A percentile compares a stretch with the other conserved stretches of the same genome.
Evolutionary conservation across 768 basidiomycete genomes (phyloP).

Genomic region (Russula virescens): DNA sequence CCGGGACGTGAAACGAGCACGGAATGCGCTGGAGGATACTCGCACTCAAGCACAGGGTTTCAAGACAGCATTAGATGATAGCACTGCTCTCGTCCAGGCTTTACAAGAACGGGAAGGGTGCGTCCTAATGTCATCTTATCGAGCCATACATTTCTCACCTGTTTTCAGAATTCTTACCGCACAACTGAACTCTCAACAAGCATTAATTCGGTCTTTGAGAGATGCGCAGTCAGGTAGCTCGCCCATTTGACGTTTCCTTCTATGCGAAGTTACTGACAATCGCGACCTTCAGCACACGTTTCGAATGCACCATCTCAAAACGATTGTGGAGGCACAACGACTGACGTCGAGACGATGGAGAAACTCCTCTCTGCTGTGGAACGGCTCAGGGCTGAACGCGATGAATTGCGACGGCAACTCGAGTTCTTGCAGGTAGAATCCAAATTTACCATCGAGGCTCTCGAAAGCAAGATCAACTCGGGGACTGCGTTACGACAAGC

Average conservation of each 20-base stretch:
- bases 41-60: conserved; percentile 30
- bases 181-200: conserved; percentile 10
- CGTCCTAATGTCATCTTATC: not conserved
- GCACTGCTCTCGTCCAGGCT: conserved; percentile 27
- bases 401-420: conserved; percentile 54
- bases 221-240: not conserved
- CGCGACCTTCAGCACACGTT: not conserved
- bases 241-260: not conserved
- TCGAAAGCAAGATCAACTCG: conserved; percentile 46
- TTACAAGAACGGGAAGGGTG: conserved; percentile 29
- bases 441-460: conserved; percentile 53
- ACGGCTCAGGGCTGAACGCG: conserved; percentile 63
- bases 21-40: conserved; percentile 39
- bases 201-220: not conserved
- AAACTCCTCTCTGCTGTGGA: conserved; percentile 56
- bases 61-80: conserved; percentile 23
- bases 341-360: conserved; percentile 37
- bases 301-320: not conserved
- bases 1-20: conserved; percentile 48
- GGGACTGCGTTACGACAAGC: conserved; percentile 19
- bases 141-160: not conserved
- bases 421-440: conserved; percentile 67
- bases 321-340: not conserved
- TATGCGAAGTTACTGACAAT: not conserved
- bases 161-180: conserved; percentile 12